These are phyloP conservation scores for Daldinia sp. DNA, from an alignment of 2,329 filamentous ascomycete species.

Conservation along the genomic window DNA sequence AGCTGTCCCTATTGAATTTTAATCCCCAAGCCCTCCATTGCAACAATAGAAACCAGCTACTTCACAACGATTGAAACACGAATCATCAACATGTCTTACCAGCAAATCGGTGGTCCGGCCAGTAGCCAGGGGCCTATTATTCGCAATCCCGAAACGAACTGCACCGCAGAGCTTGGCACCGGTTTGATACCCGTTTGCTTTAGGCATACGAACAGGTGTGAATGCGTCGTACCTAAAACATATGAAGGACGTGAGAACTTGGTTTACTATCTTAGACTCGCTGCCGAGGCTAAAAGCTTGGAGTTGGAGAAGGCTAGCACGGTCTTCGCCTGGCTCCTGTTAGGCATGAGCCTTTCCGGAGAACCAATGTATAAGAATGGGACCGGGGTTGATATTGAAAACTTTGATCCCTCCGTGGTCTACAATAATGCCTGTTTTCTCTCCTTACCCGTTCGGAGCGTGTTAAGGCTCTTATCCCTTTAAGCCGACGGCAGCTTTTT, in stretches of 20 bases:
- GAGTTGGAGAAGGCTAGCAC: conserved; percentile 35
- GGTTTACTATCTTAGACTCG: conserved; percentile 4
- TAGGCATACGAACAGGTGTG: conserved; percentile 28
- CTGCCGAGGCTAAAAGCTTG: conserved; percentile 26
- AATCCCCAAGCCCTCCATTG: neutral
- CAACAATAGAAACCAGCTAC: neutral
- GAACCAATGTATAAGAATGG: too few relatives aligned
- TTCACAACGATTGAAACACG: neutral
- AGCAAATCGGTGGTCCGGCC: neutral
- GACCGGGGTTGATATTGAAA: too few relatives aligned
- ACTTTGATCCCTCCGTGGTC: too few relatives aligned
- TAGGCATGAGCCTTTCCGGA: too few relatives aligned
- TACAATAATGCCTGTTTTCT: too few relatives aligned
- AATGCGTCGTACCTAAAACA: conserved; percentile 21
- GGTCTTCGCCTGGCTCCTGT: conserved; percentile 33
- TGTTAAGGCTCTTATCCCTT: too few relatives aligned
- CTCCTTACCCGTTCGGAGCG: too few relatives aligned
- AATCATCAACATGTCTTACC: conserved; percentile 5
- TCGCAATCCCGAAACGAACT: conserved; percentile 33
- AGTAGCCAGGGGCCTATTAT: conserved; percentile 10
- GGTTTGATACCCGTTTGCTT: conserved; percentile 14
- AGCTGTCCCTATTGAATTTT: neutral
- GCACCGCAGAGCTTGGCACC: conserved; percentile 18
- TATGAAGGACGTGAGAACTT: conserved; percentile 22
- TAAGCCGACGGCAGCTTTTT: too few relatives aligned